Evolutionary conservation across 225 moss, liverwort and hornwort species (phyloP), one percentile per base, ranked within the genome.

Genomic region (Sphagnum contortum): DNA sequence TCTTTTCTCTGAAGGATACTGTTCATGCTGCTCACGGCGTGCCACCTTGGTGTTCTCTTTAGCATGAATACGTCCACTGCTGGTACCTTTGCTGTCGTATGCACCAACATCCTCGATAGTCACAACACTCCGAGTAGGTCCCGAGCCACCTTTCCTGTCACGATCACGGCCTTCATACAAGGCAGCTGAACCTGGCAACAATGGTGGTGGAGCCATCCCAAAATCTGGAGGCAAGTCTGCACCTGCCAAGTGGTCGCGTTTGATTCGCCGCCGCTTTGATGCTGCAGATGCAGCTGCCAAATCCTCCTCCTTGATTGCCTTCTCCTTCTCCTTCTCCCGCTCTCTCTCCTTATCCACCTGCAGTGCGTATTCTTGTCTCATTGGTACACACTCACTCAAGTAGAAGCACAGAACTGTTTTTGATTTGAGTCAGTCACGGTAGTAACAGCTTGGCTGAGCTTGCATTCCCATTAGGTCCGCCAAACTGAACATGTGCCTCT

Each of bases 251-350:
- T 91, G 88, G 48, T 89, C 91, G 66, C 94, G 94, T 75, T 88
- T 91, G 29, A 91, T 70, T 13, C 89, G 82, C 61, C 94, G 74
- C 2, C 96, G 88, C 68, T 96, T 96, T 55, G 88, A 88, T 50
- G 88, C 77, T 51, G 87, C 94, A 48, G 88, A 78, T 55, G 80
- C 94, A 46, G 88, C 78, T 55, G 77, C 81, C 64, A 76, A 60
- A 6, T 81, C 81, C 12, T 84, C 84, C 14, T 85, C 84, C 63
- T 84, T 84, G 70, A 84, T 68, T 51, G 70, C 75, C 86, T 74
- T 81, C 77, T 58, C 88, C 85, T 85, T 96, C 78, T 96, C 95
- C 74, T 96, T 96, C 75, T 90, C 96, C 55, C 92, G 87, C 66
- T 96, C 96, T 68, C 90, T 79, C 46, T 96, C 96, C 72, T 90